Evolutionary conservation across 805 yeast species (phyloP).

Genomic region (Monosporozyma siamensis): DNA sequence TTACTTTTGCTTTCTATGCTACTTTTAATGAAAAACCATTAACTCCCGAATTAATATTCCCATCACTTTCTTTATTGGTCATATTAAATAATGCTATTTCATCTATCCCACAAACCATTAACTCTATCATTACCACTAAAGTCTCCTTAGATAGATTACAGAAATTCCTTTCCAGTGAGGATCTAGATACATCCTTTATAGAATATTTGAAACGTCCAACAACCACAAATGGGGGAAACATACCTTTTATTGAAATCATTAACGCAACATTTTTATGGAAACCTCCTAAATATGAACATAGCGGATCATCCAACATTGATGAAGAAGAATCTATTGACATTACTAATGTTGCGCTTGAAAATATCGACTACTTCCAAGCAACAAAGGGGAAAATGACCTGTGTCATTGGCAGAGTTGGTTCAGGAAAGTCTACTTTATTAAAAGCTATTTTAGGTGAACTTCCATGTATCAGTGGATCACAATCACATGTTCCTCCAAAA

Average conservation of each 20-base stretch:
- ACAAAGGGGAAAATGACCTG: conserved; percentile 47
- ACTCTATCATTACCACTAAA: conserved; percentile 47
- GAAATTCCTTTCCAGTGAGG: conserved; percentile 40
- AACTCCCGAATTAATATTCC: conserved; percentile 61
- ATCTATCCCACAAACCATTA: conserved; percentile 49
- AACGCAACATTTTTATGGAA: conserved; percentile 52
- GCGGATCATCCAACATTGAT: conserved; percentile 22
- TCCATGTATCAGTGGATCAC: conserved; percentile 29
- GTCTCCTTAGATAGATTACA: conserved; percentile 49
- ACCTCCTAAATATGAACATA: conserved; percentile 14
- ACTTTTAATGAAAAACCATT: conserved; percentile 39
- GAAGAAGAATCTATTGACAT: conserved; percentile 40
- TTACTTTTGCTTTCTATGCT: conserved; percentile 49
- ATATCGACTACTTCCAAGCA: conserved; percentile 40
- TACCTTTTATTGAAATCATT: conserved; percentile 33
- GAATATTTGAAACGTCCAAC: conserved; percentile 13
- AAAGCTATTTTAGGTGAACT: conserved; percentile 48
- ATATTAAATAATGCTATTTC: conserved; percentile 50
- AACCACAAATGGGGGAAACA: conserved; percentile 6
- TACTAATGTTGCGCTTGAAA: conserved; percentile 37
- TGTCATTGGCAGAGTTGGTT: conserved; percentile 58
- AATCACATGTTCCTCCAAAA: conserved; percentile 18
- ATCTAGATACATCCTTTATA: conserved; percentile 34
- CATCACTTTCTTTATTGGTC: conserved; percentile 53
- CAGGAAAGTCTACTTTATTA: conserved; percentile 55